A percentile compares a stretch with the other conserved stretches of the same genome.
Conservation (phyloP, 257 asterid species). For the Fraxinus quadrangulata region DNA sequence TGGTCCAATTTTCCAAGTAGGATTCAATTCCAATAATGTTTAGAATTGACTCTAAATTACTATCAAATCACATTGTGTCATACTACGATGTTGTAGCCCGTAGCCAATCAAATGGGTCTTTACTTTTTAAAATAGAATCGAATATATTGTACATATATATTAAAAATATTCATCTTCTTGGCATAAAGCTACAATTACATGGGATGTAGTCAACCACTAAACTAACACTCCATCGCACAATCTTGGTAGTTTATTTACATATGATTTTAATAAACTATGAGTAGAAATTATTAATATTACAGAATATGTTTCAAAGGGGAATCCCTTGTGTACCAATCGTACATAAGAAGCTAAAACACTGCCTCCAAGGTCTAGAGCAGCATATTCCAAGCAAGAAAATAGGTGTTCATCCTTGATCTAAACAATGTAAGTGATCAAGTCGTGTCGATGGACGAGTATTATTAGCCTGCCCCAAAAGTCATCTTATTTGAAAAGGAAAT, state of each 20-base stretch:
- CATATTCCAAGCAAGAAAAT: background rate
- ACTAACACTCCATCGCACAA: no score
- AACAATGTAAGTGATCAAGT: no score
- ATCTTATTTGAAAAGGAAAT: background rate
- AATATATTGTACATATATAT: background rate
- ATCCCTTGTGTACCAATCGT: background rate
- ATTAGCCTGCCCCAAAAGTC: background rate
- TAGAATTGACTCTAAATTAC: no score
- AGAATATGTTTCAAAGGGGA: background rate
- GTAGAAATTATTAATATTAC: no score
- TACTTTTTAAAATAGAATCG: background rate
- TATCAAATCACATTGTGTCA: background rate
- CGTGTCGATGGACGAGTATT: background rate
- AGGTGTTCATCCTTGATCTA: background rate
- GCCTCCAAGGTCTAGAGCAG: background rate
- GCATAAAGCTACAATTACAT: background rate
- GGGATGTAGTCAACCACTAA: no score
- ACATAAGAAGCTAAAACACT: background rate
- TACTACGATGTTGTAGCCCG: background rate
- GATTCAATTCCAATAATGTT: background rate
- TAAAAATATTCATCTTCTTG: background rate
- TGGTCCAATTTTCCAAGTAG: no score
- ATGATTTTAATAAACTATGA: no score
- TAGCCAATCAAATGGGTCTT: background rate
- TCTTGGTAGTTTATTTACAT: no score